Evolutionary conservation across 495 filamentous ascomycete species (phyloP).

Genomic region (Penicillium lagena): DNA sequence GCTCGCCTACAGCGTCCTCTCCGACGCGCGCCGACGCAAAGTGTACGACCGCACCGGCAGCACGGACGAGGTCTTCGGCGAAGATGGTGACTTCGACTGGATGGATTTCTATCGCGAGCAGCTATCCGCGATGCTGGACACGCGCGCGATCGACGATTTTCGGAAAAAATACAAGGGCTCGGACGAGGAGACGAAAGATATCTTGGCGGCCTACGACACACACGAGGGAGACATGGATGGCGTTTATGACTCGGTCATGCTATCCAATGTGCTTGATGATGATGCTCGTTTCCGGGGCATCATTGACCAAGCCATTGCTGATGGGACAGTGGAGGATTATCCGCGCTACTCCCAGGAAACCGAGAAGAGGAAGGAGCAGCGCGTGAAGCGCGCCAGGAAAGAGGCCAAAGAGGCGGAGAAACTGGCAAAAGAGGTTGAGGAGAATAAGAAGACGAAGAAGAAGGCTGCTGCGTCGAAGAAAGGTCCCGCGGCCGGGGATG

Average conservation of each 20-base stretch:
- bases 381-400: constrained; percentile 55
- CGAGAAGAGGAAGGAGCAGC: constrained; percentile 53
- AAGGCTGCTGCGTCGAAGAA: constrained; percentile 31
- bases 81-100: constrained; percentile 84
- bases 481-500: constrained; percentile 6
- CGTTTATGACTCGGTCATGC: constrained; percentile 78
- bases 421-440: constrained; percentile 62
- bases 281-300: constrained; percentile 76
- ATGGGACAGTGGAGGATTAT: constrained; percentile 56
- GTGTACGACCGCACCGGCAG: constrained; percentile 87
- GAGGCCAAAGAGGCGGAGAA: constrained; percentile 71
- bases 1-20: constrained; percentile 90
- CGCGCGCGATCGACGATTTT: constrained; percentile 64
- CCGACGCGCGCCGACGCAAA: constrained; percentile 65
- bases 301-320: constrained; percentile 74
- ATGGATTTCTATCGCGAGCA: constrained; percentile 78
- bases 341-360: constrained; percentile 65
- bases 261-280: constrained; percentile 76
- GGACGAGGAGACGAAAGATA: constrained; percentile 71
- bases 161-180: constrained; percentile 74
- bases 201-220: constrained; percentile 68
- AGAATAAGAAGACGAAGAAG: constrained; percentile 48
- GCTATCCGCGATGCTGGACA: constrained; percentile 63
- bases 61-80: constrained; percentile 70
- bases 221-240: constrained; percentile 63